phyloP scores from a whole-genome alignment of 805 yeast species.

The Wickerhamiella hasegawae region DNA sequence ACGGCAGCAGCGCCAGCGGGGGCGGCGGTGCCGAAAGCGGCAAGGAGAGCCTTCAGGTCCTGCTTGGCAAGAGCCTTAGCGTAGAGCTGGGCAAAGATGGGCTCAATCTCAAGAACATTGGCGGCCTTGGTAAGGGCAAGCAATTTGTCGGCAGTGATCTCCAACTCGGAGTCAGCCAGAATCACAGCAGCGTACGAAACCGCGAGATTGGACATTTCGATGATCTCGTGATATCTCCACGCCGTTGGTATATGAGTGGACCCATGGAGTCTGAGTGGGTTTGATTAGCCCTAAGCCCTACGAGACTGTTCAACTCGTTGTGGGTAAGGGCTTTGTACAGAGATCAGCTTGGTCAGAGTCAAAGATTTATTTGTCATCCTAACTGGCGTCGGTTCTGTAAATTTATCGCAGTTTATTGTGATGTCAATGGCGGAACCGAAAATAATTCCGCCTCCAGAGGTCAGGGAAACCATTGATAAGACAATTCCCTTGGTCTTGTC shows the following conservation, averaged over 20 bases:
- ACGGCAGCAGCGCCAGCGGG: conserved; percentile 44
- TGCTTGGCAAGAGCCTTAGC: conserved; percentile 79
- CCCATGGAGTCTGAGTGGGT: not conserved
- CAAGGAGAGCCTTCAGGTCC: conserved; percentile 66
- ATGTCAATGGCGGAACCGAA: too few species aligned
- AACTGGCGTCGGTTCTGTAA: too few species aligned
- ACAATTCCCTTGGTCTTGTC: conserved; percentile 23
- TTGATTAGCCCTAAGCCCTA: conserved; percentile 2
- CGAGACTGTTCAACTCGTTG: too few species aligned
- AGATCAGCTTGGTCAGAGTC: too few species aligned
- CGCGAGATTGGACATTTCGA: conserved; percentile 18
- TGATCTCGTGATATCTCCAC: too few species aligned
- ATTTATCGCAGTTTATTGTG: too few species aligned
- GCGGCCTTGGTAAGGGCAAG: conserved; percentile 67
- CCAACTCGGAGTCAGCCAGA: conserved; percentile 93
- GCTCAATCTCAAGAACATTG: conserved; percentile 40
- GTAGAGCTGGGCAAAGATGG: conserved; percentile 73
- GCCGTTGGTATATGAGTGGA: conserved; percentile 3
- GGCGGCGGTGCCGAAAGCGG: conserved; percentile 48
- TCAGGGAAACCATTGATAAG: conserved; percentile 40
- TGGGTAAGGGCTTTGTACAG: too few species aligned
- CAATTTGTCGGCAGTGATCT: conserved; percentile 78
- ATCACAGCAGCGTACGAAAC: conserved; percentile 68
- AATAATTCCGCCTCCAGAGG: conserved; percentile 38
- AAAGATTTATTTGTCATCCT: too few species aligned